Percentiles rank a stretch among this genome's conserved stretches.
phyloP scores from a whole-genome alignment of 2,329 filamentous ascomycete genomes.

The Paracorniculantispora psalliotae region DNA sequence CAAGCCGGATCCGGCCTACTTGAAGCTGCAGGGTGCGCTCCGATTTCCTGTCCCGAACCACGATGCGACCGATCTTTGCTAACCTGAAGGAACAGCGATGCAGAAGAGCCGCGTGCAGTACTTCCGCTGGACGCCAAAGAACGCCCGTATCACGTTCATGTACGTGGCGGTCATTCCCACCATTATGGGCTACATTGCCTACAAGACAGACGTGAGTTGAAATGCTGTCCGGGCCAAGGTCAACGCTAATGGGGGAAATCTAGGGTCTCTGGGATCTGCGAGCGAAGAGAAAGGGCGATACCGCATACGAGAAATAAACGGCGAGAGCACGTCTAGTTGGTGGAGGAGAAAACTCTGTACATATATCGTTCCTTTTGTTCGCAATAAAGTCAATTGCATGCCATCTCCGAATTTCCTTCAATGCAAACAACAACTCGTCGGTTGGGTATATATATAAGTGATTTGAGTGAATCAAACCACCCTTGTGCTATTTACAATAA shows the following conservation, averaged over 20 bases:
- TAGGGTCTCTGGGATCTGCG: constrained; percentile 84
- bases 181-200: constrained; percentile 66
- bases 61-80: constrained; percentile 14
- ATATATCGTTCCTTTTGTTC: constrained; percentile 28
- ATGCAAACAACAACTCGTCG: not conserved
- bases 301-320: constrained; percentile 69
- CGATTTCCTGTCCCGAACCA: constrained; percentile 19
- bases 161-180: constrained; percentile 71
- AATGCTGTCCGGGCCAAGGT: not conserved
- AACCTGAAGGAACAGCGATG: constrained; percentile 58
- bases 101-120: constrained; percentile 81
- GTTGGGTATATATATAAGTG: not conserved
- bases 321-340: constrained; percentile 11
- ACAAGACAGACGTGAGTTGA: constrained; percentile 75
- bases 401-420: not conserved
- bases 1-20: constrained; percentile 38
- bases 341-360: constrained; percentile 30
- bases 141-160: constrained; percentile 71
- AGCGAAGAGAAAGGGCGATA: constrained; percentile 83
- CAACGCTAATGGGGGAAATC: constrained; percentile 20
- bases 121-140: constrained; percentile 89
- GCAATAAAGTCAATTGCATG: constrained; percentile 4
- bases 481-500: not conserved
- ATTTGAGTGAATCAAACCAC: not conserved
- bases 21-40: constrained; percentile 35